Percentiles rank a stretch among this genome's conserved stretches.
These are phyloP conservation scores for Amaranthus tricolor DNA, from an alignment of 179 eudicot genomes.

Conservation along the genomic window DNA sequence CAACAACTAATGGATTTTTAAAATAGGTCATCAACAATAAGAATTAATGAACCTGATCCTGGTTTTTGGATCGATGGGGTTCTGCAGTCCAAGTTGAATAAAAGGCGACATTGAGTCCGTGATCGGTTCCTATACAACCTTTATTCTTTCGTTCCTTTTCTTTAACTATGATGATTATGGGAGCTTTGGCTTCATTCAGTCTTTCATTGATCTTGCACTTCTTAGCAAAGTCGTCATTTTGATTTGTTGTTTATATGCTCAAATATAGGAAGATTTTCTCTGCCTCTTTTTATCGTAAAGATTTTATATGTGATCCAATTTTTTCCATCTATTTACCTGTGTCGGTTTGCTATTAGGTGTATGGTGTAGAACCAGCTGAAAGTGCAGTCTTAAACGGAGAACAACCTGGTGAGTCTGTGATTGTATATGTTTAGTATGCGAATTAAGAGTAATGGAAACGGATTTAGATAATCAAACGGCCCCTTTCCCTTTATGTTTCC, in stretches of 20 bases:
- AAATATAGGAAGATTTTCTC: background rate
- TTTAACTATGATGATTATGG: background rate
- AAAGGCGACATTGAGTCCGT: background rate
- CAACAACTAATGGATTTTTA: too few species aligned
- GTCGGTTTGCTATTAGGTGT: slow-evolving; percentile 38
- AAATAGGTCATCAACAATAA: background rate
- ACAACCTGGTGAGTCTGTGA: slow-evolving; percentile 55
- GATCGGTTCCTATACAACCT: background rate
- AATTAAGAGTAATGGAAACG: background rate
- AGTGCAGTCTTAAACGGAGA: slow-evolving; percentile 72
- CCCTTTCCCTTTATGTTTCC: background rate
- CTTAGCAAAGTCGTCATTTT: background rate
- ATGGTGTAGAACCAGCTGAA: slow-evolving; percentile 72
- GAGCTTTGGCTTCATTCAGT: background rate
- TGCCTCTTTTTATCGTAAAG: background rate
- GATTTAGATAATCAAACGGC: background rate
- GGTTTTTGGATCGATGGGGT: background rate
- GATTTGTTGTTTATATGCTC: background rate
- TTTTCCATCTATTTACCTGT: background rate
- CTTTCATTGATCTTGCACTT: background rate
- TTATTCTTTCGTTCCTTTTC: background rate
- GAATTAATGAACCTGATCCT: background rate
- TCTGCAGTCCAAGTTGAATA: background rate
- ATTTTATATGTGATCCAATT: background rate
- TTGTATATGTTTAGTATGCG: background rate